Evolutionary conservation across 208 protist species (phyloP).

Genomic region (Wallacemonas rigidus): DNA sequence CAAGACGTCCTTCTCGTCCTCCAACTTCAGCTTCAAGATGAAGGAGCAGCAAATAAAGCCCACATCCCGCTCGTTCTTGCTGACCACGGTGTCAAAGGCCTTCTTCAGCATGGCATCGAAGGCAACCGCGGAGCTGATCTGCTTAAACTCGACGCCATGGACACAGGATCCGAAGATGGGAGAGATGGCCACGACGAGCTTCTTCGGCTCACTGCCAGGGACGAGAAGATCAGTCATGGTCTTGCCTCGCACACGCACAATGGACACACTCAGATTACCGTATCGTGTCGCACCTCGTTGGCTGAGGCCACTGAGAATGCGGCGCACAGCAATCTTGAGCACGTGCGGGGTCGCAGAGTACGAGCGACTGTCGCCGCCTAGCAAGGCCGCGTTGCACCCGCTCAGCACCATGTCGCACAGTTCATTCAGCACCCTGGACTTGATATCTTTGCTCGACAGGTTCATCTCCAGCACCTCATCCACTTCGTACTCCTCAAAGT

Average conservation of each 20-base stretch:
- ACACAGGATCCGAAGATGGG: conserved; percentile 83
- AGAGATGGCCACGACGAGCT: conserved; percentile 79
- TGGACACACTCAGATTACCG: conserved; percentile 54
- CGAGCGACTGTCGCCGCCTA: conserved; percentile 65
- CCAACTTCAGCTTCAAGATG: conserved; percentile 65
- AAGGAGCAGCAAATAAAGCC: conserved; percentile 70
- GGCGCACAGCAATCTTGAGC: conserved; percentile 60
- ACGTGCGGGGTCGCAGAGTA: conserved; percentile 47
- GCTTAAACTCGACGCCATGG: conserved; percentile 55
- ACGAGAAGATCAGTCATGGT: conserved; percentile 59
- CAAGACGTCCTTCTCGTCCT: conserved; percentile 60
- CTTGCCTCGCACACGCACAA: conserved; percentile 72
- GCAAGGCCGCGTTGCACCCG: conserved; percentile 73
- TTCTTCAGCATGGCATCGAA: conserved; percentile 61
- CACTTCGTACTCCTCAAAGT: conserved; percentile 81
- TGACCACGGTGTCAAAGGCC: conserved; percentile 33
- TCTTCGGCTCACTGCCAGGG: conserved; percentile 39
- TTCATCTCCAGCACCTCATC: conserved; percentile 69
- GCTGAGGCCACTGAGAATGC: conserved; percentile 48
- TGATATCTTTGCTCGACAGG: conserved; percentile 28
- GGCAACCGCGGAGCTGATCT: conserved; percentile 27
- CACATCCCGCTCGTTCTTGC: conserved; percentile 48
- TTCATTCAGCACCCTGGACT: conserved; percentile 53
- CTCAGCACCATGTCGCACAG: conserved; percentile 56
- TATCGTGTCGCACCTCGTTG: conserved; percentile 16